Percentiles rank a stretch among this genome's conserved stretches.
These are phyloP conservation scores for Mycena vitilis DNA, from an alignment of 768 basidiomycete species.

Conservation along the genomic window DNA sequence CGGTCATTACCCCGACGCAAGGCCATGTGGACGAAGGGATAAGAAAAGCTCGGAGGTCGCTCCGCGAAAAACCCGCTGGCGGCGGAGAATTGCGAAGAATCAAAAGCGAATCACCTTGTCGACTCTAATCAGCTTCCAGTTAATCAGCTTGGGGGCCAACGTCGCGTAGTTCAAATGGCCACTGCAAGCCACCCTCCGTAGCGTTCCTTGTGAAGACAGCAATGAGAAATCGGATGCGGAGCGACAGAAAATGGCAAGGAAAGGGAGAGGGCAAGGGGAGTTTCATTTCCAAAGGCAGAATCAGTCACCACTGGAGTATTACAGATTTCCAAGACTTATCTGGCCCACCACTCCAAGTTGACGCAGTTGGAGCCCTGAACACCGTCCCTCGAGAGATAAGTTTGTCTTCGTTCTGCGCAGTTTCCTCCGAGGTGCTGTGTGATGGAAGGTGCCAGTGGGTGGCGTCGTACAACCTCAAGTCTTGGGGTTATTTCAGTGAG, in stretches of 20 bases:
- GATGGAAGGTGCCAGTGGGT: no score
- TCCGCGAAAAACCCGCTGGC: slow-evolving; percentile 26
- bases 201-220: not conserved
- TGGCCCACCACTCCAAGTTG: not conserved
- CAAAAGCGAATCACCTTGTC: not conserved
- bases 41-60: slow-evolving; percentile 18
- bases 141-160: not conserved
- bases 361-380: no score
- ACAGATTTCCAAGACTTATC: not conserved
- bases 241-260: not conserved
- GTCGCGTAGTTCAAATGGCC: no score
- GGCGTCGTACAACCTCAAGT: no score
- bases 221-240: not conserved
- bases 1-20: slow-evolving; percentile 22
- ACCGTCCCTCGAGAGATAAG: no score
- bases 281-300: not conserved
- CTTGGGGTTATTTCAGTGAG: no score
- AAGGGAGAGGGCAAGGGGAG: not conserved
- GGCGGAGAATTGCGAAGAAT: slow-evolving; percentile 21
- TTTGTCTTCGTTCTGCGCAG: no score
- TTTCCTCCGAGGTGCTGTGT: no score
- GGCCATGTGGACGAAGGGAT: slow-evolving; percentile 20
- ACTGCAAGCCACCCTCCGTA: not conserved
- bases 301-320: not conserved
- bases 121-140: no score